phyloP scores from a whole-genome alignment of 495 filamentous ascomycete genomes.

The Glonium stellatum region DNA sequence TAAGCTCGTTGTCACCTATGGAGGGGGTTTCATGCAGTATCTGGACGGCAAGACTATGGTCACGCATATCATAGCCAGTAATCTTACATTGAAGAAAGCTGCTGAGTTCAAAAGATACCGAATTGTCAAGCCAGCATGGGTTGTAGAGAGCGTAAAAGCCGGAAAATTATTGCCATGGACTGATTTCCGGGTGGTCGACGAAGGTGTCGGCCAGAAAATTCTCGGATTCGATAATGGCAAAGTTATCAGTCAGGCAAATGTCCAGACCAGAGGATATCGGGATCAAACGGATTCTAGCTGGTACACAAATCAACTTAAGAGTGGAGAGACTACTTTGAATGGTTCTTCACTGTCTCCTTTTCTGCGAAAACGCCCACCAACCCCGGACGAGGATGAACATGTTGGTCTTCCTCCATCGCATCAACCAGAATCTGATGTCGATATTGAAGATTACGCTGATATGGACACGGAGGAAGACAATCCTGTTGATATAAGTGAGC shows the following conservation, averaged over 20 bases:
- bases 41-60: slow-evolving; percentile 88
- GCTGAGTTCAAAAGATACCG: slow-evolving; percentile 79
- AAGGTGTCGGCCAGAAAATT: slow-evolving; percentile 67
- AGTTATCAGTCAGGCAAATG: slow-evolving; percentile 59
- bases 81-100: slow-evolving; percentile 82
- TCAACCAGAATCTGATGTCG: slow-evolving; percentile 9
- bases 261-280: slow-evolving; percentile 51
- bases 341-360: slow-evolving; percentile 18
- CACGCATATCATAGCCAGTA: slow-evolving; percentile 90
- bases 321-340: slow-evolving; percentile 13
- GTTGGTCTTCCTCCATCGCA: slow-evolving; percentile 25
- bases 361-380: slow-evolving; percentile 15
- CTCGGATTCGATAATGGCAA: slow-evolving; percentile 68
- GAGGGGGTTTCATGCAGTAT: slow-evolving; percentile 89
- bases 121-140: slow-evolving; percentile 94
- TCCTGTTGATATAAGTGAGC: background rate
- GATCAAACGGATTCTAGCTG: slow-evolving; percentile 72
- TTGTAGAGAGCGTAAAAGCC: slow-evolving; percentile 77
- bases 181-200: slow-evolving; percentile 71
- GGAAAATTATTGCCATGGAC: slow-evolving; percentile 80
- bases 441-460: background rate
- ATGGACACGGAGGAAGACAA: background rate
- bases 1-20: slow-evolving; percentile 76
- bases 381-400: slow-evolving; percentile 19
- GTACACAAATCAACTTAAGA: slow-evolving; percentile 65